These are phyloP conservation scores for Eucalyptus melliodora DNA, from an alignment of 345 rosid species.

Conservation along the genomic window DNA sequence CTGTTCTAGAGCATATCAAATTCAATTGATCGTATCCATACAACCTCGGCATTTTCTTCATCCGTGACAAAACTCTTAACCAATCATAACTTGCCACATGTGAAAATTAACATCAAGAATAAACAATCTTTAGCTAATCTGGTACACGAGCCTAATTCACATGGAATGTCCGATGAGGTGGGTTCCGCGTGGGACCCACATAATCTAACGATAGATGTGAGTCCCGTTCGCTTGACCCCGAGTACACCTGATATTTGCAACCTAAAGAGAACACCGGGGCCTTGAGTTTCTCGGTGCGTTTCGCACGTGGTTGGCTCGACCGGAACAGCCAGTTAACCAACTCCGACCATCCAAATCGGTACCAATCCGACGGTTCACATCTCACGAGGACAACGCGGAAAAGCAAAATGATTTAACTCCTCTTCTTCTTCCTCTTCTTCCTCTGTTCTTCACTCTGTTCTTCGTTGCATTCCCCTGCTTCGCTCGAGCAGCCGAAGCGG, in stretches of 20 bases:
- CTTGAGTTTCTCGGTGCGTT: not conserved
- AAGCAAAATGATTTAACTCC: not conserved
- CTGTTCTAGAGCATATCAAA: not conserved
- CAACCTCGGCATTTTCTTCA: not conserved
- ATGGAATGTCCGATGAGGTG: not conserved
- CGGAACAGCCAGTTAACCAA: not conserved
- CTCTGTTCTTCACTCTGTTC: not conserved
- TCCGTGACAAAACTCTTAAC: not conserved
- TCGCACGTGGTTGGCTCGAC: not conserved
- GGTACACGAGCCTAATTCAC: not conserved
- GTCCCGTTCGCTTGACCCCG: not conserved
- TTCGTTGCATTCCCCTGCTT: not conserved
- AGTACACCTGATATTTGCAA: not conserved
- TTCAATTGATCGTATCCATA: not conserved
- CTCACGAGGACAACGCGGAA: not conserved
- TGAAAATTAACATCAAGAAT: not conserved
- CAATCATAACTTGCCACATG: not conserved
- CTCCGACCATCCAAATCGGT: not conserved
- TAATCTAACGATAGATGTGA: not conserved
- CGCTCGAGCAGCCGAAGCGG: not conserved
- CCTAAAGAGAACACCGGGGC: not conserved
- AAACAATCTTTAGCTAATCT: not conserved
- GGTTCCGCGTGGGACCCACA: not conserved
- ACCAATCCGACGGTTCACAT: not conserved
- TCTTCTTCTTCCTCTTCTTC: not conserved